Evolutionary conservation across 345 rosid species (phyloP).

Genomic region (Kernera saxatilis): DNA sequence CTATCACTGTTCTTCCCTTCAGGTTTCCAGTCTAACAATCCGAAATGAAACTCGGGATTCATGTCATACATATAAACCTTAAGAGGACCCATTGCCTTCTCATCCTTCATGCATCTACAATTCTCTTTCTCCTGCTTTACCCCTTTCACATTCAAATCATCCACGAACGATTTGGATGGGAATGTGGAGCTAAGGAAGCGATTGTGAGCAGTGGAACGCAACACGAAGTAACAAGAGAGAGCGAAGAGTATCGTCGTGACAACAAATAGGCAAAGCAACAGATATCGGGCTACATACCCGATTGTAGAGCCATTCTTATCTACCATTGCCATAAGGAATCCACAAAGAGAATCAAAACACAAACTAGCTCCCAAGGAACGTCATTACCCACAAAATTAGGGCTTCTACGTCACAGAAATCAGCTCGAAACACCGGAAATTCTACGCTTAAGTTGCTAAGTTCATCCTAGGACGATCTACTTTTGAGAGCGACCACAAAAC

Average conservation of each 20-base stretch:
- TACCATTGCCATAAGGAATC: constrained; percentile 36
- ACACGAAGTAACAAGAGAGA: constrained; percentile 67
- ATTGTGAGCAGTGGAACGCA: constrained; percentile 51
- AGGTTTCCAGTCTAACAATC: constrained; percentile 70
- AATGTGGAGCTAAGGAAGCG: constrained; percentile 35
- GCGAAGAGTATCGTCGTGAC: constrained; percentile 43
- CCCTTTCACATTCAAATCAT: constrained; percentile 11
- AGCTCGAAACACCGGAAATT: neutral
- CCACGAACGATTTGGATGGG: constrained; percentile 24
- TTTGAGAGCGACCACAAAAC: neutral
- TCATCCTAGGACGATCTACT: neutral
- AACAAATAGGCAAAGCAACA: constrained; percentile 48
- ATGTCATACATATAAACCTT: constrained; percentile 93
- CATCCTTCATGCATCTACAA: constrained; percentile 15
- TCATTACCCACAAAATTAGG: neutral
- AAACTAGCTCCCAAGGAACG: neutral
- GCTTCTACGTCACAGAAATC: neutral
- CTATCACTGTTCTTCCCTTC: constrained; percentile 16
- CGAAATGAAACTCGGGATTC: constrained; percentile 88
- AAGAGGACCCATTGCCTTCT: constrained; percentile 28
- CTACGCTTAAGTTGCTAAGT: neutral
- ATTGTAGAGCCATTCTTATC: constrained; percentile 46
- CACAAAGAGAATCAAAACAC: constrained; percentile 5
- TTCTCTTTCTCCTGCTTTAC: neutral
- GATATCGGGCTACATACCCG: constrained; percentile 42